Conservation (phyloP, 139 green algal genomes). For the Picocystis salinarum region DNA sequence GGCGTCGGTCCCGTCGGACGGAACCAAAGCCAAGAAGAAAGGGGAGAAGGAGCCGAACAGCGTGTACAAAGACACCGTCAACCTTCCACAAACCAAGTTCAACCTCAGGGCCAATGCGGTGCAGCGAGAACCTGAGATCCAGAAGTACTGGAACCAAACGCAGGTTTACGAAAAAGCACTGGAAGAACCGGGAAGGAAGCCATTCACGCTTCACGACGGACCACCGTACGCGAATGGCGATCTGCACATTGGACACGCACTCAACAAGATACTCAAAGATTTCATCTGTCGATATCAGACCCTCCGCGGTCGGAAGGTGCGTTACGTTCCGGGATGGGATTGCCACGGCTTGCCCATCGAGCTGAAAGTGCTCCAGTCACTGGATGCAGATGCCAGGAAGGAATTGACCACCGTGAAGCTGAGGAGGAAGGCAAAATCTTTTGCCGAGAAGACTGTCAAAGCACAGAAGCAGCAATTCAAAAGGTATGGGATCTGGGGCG, state of each 20-base stretch:
- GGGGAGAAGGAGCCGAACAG: conserved; percentile 3
- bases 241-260: conserved; percentile 90
- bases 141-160: conserved; percentile 67
- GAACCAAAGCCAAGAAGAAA: background rate
- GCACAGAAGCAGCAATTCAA: conserved; percentile 76
- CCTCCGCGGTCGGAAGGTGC: conserved; percentile 20
- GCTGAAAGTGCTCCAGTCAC: conserved; percentile 79
- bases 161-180: conserved; percentile 38
- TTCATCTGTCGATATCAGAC: conserved; percentile 62
- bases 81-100: conserved; percentile 79
- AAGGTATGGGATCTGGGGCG: conserved; percentile 82
- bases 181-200: background rate
- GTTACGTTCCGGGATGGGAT: conserved; percentile 93
- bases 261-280: conserved; percentile 99
- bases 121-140: conserved; percentile 80
- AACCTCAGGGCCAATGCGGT: conserved; percentile 80
- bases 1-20: too few species aligned
- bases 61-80: conserved; percentile 55
- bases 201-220: conserved; percentile 93
- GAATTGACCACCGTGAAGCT: conserved; percentile 61
- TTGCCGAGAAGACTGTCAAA: conserved; percentile 74
- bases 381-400: conserved; percentile 39
- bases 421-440: conserved; percentile 60
- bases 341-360: conserved; percentile 97
- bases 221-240: conserved; percentile 97